These are phyloP conservation scores for Sphaerulina musiva DNA, from an alignment of 2,329 filamentous ascomycete genomes.

Conservation along the genomic window DNA sequence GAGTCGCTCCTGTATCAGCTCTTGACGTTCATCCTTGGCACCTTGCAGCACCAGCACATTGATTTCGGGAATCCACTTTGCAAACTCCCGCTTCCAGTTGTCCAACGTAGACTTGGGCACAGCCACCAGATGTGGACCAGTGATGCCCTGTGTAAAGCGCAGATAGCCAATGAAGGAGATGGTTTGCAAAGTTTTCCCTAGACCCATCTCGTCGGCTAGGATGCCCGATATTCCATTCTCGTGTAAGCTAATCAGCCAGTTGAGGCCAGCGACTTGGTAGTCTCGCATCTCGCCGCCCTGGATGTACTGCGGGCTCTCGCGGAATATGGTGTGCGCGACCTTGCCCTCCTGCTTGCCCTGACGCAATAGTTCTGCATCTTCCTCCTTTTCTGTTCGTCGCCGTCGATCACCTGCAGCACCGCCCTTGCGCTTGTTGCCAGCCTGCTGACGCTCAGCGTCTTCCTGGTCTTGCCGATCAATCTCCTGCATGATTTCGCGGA, in stretches of 20 bases:
- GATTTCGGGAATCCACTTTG: constrained; percentile 89
- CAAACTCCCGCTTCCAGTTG: constrained; percentile 96
- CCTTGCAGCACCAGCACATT: constrained; percentile 91
- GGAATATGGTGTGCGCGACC: constrained; percentile 75
- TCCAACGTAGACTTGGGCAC: constrained; percentile 97
- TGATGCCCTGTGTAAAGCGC: constrained; percentile 81
- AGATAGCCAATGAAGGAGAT: constrained; percentile 95
- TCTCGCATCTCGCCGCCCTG: constrained; percentile 83
- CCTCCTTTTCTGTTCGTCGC: constrained; percentile 90
- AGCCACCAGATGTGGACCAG: constrained; percentile 80
- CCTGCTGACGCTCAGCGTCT: constrained; percentile 57
- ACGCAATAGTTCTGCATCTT: constrained; percentile 79
- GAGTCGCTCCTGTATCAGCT: constrained; percentile 84
- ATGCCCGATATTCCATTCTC: constrained; percentile 99
- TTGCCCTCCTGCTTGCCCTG: constrained; percentile 85
- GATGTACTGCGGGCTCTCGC: constrained; percentile 87
- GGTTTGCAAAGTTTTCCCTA: constrained; percentile 95
- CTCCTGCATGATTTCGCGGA: constrained; percentile 86
- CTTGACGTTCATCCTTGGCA: constrained; percentile 84
- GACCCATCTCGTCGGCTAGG: constrained; percentile 94
- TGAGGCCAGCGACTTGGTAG: constrained; percentile 90
- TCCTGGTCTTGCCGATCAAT: constrained; percentile 88
- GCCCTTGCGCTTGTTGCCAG: constrained; percentile 70
- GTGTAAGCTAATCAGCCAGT: constrained; percentile 95
- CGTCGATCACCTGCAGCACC: constrained; percentile 72